phyloP scores from a whole-genome alignment of 306 rosid genomes.

The Carpinus fangiana region DNA sequence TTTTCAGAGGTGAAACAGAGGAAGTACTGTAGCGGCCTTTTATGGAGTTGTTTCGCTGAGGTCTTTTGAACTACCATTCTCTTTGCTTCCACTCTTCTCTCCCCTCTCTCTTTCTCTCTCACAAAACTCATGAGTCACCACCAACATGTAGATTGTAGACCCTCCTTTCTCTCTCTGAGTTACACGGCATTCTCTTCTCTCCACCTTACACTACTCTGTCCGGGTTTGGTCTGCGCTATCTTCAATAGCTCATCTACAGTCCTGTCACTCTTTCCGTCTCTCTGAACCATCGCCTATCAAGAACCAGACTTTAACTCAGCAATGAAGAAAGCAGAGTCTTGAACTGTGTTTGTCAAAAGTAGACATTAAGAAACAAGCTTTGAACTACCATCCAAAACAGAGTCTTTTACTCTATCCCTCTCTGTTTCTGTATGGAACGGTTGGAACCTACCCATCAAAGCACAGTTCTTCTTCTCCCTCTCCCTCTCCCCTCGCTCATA shows the following conservation, averaged over 20 bases:
- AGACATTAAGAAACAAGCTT: neutral
- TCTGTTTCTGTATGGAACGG: neutral
- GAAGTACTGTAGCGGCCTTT: neutral
- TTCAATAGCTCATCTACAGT: neutral
- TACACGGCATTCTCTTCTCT: constrained; percentile 7
- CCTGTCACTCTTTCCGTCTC: neutral
- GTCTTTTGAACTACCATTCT: constrained; percentile 39
- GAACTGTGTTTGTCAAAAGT: neutral
- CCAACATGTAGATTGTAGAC: constrained; percentile 2
- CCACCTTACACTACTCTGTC: neutral
- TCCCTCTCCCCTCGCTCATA: neutral
- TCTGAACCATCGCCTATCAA: neutral
- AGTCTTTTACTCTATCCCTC: neutral
- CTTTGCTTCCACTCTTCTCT: constrained; percentile 14
- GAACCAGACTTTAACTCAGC: neutral
- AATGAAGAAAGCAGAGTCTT: neutral
- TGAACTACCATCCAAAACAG: neutral
- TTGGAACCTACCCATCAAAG: neutral
- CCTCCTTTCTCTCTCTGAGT: neutral
- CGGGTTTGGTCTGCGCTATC: neutral
- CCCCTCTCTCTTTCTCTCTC: neutral
- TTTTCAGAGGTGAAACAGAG: constrained; percentile 8
- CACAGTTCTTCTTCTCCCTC: neutral
- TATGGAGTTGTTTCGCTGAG: neutral
- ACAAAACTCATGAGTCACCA: neutral